Evolutionary conservation across 225 moss, liverwort and hornwort species (phyloP), one percentile per base, ranked within the genome.

Genomic region (Physcomitrellopsis africana): DNA sequence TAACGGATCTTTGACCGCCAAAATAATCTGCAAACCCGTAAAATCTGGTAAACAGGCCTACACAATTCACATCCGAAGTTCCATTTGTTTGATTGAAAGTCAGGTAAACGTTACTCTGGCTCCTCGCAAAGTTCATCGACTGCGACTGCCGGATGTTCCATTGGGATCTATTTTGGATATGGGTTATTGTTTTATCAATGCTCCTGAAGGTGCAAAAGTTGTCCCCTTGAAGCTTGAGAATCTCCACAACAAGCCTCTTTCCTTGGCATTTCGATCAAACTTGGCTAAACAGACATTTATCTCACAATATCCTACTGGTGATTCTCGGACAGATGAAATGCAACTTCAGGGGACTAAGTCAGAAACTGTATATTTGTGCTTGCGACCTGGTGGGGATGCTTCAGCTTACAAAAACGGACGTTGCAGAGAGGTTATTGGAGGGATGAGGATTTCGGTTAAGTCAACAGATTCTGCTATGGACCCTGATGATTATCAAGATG

Each of bases 131-230:
- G 83, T 81, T 54, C 91, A 93, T 63, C 78, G 80, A 66, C 82
- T 95, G 54, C 83, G 85, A 60, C 76, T 95, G 56, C 91, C 90
- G 22, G 95, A 95, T 75, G 80, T 95, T 69, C 86, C 91, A 53
- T 66, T 85, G 76, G 95, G 95, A 58, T 79, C 84, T 52, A 74
- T 82, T 73, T 81, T 95, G 77, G 93, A 95, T 69, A 93, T 95
- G 93, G 95, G 95, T 51, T 93, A 88, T 77, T 95, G 91, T 72
- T 95, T 85, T 86, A 90, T 95, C 66, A 95, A 95, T 90, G 82
- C 90, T 62, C 82, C 85, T 13, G 86, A 83, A 64, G 80, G 86
- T 57, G 84, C 76, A 47, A 93, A 95, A 82, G 90, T 93, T 29
- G 95, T 90, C 72, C 91, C 93, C 13, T 58, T 95, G 71, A 89